phyloP scores from a whole-genome alignment of 805 yeast genomes.

The Starmerella bombi region DNA sequence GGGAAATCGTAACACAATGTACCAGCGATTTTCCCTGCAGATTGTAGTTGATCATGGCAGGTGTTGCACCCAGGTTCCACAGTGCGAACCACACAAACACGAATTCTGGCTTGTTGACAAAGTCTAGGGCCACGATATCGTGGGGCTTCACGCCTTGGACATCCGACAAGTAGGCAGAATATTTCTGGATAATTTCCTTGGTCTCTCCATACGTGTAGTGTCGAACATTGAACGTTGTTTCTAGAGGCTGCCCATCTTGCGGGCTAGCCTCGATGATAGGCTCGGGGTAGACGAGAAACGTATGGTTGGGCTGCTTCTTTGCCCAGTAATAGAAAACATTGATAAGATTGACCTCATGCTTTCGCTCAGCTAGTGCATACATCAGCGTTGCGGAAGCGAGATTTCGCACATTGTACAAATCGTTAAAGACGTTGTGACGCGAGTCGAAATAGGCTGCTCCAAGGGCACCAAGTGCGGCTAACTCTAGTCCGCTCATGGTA shows the following conservation, averaged over 20 bases:
- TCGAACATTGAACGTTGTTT: conserved; percentile 50
- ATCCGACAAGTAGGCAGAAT: conserved; percentile 50
- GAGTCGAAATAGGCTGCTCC: conserved; percentile 20
- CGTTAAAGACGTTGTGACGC: conserved; percentile 13
- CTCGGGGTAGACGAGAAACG: conserved; percentile 53
- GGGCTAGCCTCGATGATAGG: conserved; percentile 30
- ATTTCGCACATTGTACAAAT: conserved; percentile 10
- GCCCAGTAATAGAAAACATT: conserved; percentile 52
- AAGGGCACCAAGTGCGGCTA: conserved; percentile 17
- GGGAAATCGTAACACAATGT: conserved; percentile 67
- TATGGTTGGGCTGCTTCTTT: conserved; percentile 34
- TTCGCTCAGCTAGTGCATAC: conserved; percentile 6
- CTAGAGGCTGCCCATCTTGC: conserved; percentile 15
- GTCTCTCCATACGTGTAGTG: conserved; percentile 54
- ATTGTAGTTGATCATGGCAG: conserved; percentile 78
- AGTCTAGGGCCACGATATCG: conserved; percentile 61
- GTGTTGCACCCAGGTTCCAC: conserved; percentile 85
- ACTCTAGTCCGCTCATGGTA: conserved; percentile 15
- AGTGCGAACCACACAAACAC: conserved; percentile 68
- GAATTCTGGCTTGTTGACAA: conserved; percentile 72
- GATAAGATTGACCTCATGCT: conserved; percentile 44
- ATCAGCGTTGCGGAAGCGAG: conserved; percentile 6
- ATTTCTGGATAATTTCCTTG: conserved; percentile 48
- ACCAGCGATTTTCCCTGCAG: conserved; percentile 56
- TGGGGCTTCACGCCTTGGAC: conserved; percentile 53